Evolutionary conservation across 2,329 filamentous ascomycete genomes (phyloP).

Genomic region (Diaporthe velutina): DNA sequence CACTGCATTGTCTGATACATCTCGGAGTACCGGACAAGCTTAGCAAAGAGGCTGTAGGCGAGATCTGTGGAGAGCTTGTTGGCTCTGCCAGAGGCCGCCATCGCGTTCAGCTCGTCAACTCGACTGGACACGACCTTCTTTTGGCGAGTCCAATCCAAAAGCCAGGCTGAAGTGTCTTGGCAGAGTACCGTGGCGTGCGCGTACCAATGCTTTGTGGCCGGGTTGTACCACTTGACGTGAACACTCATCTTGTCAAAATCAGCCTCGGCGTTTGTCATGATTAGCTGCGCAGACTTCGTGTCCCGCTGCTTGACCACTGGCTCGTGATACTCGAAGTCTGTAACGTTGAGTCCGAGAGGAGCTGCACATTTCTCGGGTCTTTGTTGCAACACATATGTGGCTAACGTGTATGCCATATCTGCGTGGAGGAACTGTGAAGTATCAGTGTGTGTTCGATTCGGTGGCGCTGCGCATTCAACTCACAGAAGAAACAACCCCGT

Average conservation of each 20-base stretch:
- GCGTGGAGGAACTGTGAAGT: conserved; percentile 5
- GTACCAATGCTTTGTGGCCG: conserved; percentile 6
- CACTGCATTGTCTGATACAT: conserved; percentile 16
- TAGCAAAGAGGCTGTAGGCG: conserved; percentile 13
- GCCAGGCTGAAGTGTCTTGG: neutral
- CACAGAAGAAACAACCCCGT: conserved; percentile 13
- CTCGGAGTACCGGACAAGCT: conserved; percentile 3
- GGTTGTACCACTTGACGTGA: conserved; percentile 25
- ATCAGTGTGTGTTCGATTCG: neutral
- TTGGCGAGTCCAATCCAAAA: neutral
- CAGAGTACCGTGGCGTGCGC: neutral
- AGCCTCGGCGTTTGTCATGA: neutral
- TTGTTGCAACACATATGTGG: neutral
- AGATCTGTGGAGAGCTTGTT: conserved; percentile 9
- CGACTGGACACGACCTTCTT: neutral
- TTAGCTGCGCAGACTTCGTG: neutral
- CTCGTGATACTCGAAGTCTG: conserved; percentile 25
- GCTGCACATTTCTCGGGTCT: neutral
- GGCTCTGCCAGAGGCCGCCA: conserved; percentile 3
- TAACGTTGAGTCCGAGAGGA: neutral
- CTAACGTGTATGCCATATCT: conserved; percentile 14
- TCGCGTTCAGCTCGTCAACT: neutral
- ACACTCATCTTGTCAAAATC: neutral
- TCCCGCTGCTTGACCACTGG: conserved; percentile 3
- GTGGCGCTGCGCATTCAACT: neutral